phyloP scores from a whole-genome alignment of 495 filamentous ascomycete species.

The Penicillium soppii region DNA sequence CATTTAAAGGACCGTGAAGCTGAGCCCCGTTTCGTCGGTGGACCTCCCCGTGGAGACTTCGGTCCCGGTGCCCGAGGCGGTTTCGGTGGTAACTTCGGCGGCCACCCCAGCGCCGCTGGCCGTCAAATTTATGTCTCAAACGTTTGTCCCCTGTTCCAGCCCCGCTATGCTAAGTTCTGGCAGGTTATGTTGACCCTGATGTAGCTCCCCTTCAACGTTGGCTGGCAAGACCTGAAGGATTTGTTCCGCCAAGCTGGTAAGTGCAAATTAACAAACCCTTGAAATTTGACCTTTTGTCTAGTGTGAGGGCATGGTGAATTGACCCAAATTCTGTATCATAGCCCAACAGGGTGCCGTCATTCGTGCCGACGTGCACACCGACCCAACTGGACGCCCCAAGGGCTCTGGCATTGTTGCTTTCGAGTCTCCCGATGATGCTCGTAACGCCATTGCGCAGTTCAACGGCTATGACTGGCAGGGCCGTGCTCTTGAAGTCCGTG shows the following conservation, averaged over 20 bases:
- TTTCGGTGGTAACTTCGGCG: slow-evolving; percentile 46
- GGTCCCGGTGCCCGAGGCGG: slow-evolving; percentile 46
- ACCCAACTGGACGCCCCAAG: slow-evolving; percentile 87
- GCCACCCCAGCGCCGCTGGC: slow-evolving; percentile 56
- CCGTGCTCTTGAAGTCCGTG: slow-evolving; percentile 86
- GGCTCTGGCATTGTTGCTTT: slow-evolving; percentile 97
- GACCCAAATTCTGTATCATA: slow-evolving; percentile 44
- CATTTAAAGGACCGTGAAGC: slow-evolving; percentile 81
- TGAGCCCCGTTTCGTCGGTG: slow-evolving; percentile 87
- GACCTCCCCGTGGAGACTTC: slow-evolving; percentile 69
- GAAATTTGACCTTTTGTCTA: slow-evolving; percentile 11
- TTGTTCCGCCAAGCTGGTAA: slow-evolving; percentile 97
- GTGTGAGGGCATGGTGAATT: slow-evolving; percentile 25
- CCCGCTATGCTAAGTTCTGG: slow-evolving; percentile 16
- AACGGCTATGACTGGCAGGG: slow-evolving; percentile 99
- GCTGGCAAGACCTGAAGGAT: slow-evolving; percentile 99
- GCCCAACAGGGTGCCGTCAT: slow-evolving; percentile 78
- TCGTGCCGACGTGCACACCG: slow-evolving; percentile 92
- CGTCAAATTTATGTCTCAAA: slow-evolving; percentile 97
- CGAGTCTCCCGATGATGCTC: slow-evolving; percentile 89
- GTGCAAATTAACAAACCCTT: slow-evolving; percentile 29
- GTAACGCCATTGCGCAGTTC: slow-evolving; percentile 93
- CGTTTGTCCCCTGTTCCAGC: slow-evolving; percentile 66
- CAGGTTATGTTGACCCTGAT: slow-evolving; percentile 31
- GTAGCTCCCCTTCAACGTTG: slow-evolving; percentile 94